These are phyloP conservation scores for Plasmodium inui DNA, from an alignment of 169 alveolate species.

Conservation along the genomic window DNA sequence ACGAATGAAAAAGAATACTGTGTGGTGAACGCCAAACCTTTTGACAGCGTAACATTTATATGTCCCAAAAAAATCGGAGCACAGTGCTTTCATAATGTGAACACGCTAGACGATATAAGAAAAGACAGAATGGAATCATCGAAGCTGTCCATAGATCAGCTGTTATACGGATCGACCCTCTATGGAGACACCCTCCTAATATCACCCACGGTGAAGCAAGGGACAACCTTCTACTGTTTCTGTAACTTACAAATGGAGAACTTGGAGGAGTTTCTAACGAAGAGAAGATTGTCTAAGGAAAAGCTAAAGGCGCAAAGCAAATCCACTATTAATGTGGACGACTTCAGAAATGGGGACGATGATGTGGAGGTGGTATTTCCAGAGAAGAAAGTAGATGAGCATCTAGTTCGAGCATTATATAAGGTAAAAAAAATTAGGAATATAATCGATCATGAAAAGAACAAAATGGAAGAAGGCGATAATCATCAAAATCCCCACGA, in stretches of 20 bases:
- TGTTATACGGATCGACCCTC: slow-evolving; percentile 45
- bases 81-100: slow-evolving; percentile 32
- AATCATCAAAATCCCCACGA: neutral
- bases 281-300: neutral
- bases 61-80: slow-evolving; percentile 52
- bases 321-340: neutral
- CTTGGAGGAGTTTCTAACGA: neutral
- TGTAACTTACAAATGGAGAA: slow-evolving; percentile 11
- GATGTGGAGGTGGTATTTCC: neutral
- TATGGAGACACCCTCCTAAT: slow-evolving; percentile 42
- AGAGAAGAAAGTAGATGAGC: neutral
- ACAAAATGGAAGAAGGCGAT: neutral
- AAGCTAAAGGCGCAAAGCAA: neutral
- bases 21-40: slow-evolving; percentile 34
- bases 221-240: slow-evolving; percentile 34
- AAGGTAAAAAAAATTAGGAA: slow-evolving; percentile 1
- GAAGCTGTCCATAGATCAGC: neutral
- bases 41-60: slow-evolving; percentile 31
- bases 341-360: neutral
- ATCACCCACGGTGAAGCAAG: slow-evolving; percentile 29
- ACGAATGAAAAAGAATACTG: slow-evolving; percentile 9
- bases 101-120: neutral
- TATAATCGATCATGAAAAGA: slow-evolving; percentile 12
- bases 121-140: neutral
- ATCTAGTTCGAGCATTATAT: slow-evolving; percentile 16